A percentile compares a stretch with the other conserved stretches of the same genome.
Evolutionary conservation across 225 moss, liverwort and hornwort genomes (phyloP).

Genomic region (Rhytidiadelphus loreus): DNA sequence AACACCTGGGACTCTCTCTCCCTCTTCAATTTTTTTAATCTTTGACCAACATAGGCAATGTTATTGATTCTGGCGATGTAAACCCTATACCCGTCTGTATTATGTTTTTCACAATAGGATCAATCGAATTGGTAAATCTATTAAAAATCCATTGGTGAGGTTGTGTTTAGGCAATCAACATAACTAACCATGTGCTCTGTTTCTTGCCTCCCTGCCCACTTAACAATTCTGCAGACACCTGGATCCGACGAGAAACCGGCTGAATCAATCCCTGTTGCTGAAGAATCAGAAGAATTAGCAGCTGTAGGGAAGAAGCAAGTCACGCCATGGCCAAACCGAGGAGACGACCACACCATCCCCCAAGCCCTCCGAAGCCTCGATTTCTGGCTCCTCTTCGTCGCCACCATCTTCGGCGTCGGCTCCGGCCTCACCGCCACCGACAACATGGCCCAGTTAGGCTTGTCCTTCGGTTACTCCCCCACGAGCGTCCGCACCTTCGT

Average conservation of each 20-base stretch:
- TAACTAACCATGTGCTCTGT: neutral
- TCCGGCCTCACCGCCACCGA: constrained; percentile 56
- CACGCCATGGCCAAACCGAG: constrained; percentile 3
- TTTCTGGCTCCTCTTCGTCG: constrained; percentile 61
- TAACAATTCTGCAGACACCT: neutral
- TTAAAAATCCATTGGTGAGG: neutral
- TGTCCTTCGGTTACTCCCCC: constrained; percentile 36
- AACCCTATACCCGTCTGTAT: neutral
- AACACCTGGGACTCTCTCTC: neutral
- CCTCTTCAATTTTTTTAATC: neutral
- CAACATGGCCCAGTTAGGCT: constrained; percentile 64
- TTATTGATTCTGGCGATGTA: neutral
- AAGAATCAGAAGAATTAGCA: neutral
- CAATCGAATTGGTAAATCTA: neutral
- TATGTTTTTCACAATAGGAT: neutral
- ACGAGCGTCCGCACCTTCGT: constrained; percentile 35
- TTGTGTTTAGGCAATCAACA: too few relatives aligned
- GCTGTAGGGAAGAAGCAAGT: neutral
- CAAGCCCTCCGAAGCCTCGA: constrained; percentile 35
- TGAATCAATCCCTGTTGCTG: neutral
- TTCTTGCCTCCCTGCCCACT: neutral
- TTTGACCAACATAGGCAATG: neutral
- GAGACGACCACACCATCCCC: constrained; percentile 43
- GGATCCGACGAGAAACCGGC: neutral
- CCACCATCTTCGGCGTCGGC: constrained; percentile 53